Conservation (phyloP, 306 rosid genomes). For the Quercus cerris region DNA sequence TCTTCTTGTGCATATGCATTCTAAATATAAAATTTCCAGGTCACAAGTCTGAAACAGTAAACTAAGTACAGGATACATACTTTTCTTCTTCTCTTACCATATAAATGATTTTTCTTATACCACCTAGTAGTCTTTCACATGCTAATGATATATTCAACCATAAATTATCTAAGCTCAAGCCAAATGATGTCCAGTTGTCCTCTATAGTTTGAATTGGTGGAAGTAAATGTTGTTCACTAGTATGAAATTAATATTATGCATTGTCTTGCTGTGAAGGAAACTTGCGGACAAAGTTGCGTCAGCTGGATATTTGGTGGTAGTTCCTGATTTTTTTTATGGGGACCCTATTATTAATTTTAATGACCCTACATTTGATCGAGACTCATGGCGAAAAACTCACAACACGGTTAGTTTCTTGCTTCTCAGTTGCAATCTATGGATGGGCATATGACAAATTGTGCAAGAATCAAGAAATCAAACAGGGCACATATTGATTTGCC, state of each 20-base stretch:
- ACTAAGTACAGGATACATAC: not conserved
- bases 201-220: too few relatives aligned
- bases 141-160: not conserved
- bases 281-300: slow-evolving; percentile 55
- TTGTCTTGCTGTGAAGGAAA: slow-evolving; percentile 43
- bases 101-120: not conserved
- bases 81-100: not conserved
- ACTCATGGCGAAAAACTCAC: slow-evolving; percentile 38
- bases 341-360: slow-evolving; percentile 28
- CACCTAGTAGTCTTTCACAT: not conserved
- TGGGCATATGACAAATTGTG: not conserved
- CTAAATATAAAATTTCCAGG: not conserved
- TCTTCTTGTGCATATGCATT: not conserved
- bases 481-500: not conserved
- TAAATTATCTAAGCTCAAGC: not conserved
- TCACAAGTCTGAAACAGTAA: not conserved
- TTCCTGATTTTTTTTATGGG: slow-evolving; percentile 58
- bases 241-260: not conserved
- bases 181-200: not conserved
- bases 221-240: too few relatives aligned
- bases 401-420: slow-evolving; percentile 29
- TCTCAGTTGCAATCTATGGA: not conserved
- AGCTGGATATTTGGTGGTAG: slow-evolving; percentile 52
- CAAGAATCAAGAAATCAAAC: not conserved
- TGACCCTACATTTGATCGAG: slow-evolving; percentile 28